A percentile compares a stretch with the other conserved stretches of the same genome.
These are phyloP conservation scores for Coemansia sp. DNA, from an alignment of 192 early-diverging fungal genomes.

Conservation along the genomic window DNA sequence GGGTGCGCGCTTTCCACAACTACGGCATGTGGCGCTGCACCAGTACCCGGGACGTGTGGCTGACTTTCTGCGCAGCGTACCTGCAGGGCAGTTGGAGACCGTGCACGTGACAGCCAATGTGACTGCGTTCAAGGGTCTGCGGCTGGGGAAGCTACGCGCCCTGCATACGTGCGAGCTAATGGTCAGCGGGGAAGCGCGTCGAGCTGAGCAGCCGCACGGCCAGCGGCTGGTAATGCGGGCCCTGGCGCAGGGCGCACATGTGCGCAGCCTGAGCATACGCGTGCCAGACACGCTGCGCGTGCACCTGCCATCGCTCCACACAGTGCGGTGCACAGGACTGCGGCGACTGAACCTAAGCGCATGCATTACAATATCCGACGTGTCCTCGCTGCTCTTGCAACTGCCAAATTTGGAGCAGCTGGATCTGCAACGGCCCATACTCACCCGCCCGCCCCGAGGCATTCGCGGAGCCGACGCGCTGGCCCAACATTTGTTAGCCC, in stretches of 20 bases:
- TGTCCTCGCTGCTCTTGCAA: slow-evolving; percentile 15
- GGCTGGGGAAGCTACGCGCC: slow-evolving; percentile 12
- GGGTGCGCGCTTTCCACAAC: slow-evolving; percentile 31
- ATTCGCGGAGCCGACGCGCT: slow-evolving; percentile 30
- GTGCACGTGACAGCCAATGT: slow-evolving; percentile 36
- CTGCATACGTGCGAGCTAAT: neutral
- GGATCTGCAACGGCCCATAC: slow-evolving; percentile 20
- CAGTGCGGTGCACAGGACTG: slow-evolving; percentile 13
- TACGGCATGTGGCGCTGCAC: slow-evolving; percentile 22
- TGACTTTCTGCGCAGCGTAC: slow-evolving; percentile 33
- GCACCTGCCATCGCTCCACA: no score
- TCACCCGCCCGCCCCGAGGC: slow-evolving; percentile 21
- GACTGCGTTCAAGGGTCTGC: slow-evolving; percentile 34
- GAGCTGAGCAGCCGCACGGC: slow-evolving; percentile 14
- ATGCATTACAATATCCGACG: slow-evolving; percentile 20
- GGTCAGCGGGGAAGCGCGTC: slow-evolving; percentile 11
- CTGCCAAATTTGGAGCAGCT: slow-evolving; percentile 32
- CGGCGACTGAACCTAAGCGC: slow-evolving; percentile 19
- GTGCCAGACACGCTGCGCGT: slow-evolving; percentile 8
- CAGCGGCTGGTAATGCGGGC: slow-evolving; percentile 26
- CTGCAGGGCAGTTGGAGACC: slow-evolving; percentile 18
- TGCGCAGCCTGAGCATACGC: slow-evolving; percentile 14
- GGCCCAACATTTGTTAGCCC: slow-evolving; percentile 20
- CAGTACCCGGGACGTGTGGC: slow-evolving; percentile 32
- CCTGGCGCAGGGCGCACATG: slow-evolving; percentile 13